Conservation (phyloP, 495 filamentous ascomycete genomes). For the Alectoria sarmentosa region DNA sequence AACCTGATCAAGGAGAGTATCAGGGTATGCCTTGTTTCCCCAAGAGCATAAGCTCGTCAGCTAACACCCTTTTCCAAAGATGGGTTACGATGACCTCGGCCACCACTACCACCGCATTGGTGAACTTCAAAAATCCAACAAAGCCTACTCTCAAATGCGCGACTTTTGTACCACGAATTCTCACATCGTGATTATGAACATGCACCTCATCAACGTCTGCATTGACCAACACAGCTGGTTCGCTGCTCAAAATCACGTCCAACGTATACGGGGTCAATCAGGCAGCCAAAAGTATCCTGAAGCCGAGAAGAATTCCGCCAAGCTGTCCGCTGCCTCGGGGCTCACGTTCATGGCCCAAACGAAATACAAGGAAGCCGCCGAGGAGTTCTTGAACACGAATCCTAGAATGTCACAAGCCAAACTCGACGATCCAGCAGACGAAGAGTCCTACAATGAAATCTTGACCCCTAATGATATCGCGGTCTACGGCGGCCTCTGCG, state of each 20-base stretch:
- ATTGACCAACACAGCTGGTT: conserved; percentile 65
- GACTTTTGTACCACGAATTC: conserved; percentile 64
- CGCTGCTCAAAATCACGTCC: conserved; percentile 56
- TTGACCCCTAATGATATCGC: conserved; percentile 83
- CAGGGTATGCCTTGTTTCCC: conserved; percentile 44
- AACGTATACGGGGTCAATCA: conserved; percentile 50
- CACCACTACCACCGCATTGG: conserved; percentile 60
- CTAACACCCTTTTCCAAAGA: conserved; percentile 37
- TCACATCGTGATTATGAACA: conserved; percentile 64
- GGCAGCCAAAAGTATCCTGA: conserved; percentile 37
- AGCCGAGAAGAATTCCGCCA: conserved; percentile 58
- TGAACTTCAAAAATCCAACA: conserved; percentile 52
- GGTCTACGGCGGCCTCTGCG: conserved; percentile 83
- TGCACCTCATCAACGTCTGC: conserved; percentile 58
- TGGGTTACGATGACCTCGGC: conserved; percentile 71
- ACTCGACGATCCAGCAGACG: conserved; percentile 38
- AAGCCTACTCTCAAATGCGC: conserved; percentile 66
- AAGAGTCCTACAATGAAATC: conserved; percentile 60
- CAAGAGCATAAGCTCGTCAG: not conserved
- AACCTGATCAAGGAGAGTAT: conserved; percentile 98
- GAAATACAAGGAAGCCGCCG: conserved; percentile 66
- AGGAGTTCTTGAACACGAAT: conserved; percentile 54
- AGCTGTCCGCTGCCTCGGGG: conserved; percentile 59
- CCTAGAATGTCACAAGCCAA: conserved; percentile 28
- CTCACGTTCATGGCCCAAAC: conserved; percentile 61